Evolutionary conservation across 2,329 filamentous ascomycete species (phyloP).

Genomic region (Aspergillus quadricinctus): DNA sequence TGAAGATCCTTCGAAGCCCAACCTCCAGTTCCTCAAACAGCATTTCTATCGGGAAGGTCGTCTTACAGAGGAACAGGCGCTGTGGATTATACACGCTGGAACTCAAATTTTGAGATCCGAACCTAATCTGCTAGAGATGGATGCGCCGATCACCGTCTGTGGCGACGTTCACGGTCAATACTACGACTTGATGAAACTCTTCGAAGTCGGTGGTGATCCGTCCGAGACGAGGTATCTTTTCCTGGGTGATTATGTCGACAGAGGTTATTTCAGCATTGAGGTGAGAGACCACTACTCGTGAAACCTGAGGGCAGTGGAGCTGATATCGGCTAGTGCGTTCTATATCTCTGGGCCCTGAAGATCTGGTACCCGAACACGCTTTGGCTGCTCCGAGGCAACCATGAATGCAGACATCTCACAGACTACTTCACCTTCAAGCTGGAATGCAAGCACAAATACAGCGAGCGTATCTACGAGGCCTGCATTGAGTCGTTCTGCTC

Average conservation of each 20-base stretch:
- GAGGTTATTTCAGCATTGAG: slow-evolving; percentile 98
- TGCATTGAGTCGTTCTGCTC: slow-evolving; percentile 98
- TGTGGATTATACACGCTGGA: slow-evolving; percentile 89
- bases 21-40: slow-evolving; percentile 92
- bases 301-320: background rate
- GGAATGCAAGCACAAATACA: slow-evolving; percentile 99
- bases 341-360: slow-evolving; percentile 97
- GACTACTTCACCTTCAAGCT: slow-evolving; percentile 99
- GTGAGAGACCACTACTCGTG: slow-evolving; percentile 34
- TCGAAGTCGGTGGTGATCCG: slow-evolving; percentile 95
- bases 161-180: slow-evolving; percentile 98
- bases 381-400: slow-evolving; percentile 95
- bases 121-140: slow-evolving; percentile 97
- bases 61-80: slow-evolving; percentile 91
- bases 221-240: slow-evolving; percentile 96
- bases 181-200: slow-evolving; percentile 99
- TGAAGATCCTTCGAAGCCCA: slow-evolving; percentile 78
- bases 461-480: slow-evolving; percentile 89
- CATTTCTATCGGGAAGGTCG: slow-evolving; percentile 98
- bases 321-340: slow-evolving; percentile 63
- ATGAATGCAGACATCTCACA: slow-evolving; percentile 97
- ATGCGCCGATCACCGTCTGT: slow-evolving; percentile 97
- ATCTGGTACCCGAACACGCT: slow-evolving; percentile 98
- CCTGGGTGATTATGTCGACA: slow-evolving; percentile 94
- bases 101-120: slow-evolving; percentile 83